These are phyloP conservation scores for Artemisia annua DNA, from an alignment of 129 eudicot species.

Conservation along the genomic window DNA sequence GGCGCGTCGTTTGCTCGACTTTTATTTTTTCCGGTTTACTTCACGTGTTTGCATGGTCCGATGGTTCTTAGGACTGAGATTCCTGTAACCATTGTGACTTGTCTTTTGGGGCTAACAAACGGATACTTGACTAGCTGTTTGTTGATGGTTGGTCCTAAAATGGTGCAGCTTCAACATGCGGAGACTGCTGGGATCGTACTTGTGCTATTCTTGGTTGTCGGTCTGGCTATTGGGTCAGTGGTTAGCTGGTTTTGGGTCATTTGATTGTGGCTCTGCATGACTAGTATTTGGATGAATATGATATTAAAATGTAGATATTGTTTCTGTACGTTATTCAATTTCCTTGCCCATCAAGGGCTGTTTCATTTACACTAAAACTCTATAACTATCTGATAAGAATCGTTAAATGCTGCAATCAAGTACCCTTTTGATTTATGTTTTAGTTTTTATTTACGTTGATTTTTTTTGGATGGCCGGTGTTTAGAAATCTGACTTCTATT, in stretches of 20 bases:
- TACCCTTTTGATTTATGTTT: not conserved
- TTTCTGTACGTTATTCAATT: not conserved
- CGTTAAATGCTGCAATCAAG: not conserved
- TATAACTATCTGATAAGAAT: constrained; percentile 11
- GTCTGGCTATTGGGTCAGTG: constrained; percentile 77
- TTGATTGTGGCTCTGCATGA: constrained; percentile 26
- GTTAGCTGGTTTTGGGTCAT: constrained; percentile 97
- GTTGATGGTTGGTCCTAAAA: constrained; percentile 79
- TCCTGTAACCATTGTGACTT: constrained; percentile 78
- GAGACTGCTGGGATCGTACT: constrained; percentile 91
- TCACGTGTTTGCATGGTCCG: constrained; percentile 85
- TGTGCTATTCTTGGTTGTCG: constrained; percentile 73
- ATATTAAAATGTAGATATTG: constrained; percentile 13
- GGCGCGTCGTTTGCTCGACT: constrained; percentile 72
- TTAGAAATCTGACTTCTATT: not conserved
- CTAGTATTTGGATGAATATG: constrained; percentile 5
- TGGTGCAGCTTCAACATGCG: constrained; percentile 76
- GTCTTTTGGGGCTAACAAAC: constrained; percentile 89
- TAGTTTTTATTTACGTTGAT: not conserved
- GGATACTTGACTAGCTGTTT: constrained; percentile 88
- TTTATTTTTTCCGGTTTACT: constrained; percentile 73
- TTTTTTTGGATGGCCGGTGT: not conserved
- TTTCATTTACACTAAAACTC: constrained; percentile 8
- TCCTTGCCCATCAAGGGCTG: not conserved
- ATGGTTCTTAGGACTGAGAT: constrained; percentile 75